Base-by-base conservation (phyloP, 2,329 filamentous ascomycete species). In the Aphanocladium album region DNA sequence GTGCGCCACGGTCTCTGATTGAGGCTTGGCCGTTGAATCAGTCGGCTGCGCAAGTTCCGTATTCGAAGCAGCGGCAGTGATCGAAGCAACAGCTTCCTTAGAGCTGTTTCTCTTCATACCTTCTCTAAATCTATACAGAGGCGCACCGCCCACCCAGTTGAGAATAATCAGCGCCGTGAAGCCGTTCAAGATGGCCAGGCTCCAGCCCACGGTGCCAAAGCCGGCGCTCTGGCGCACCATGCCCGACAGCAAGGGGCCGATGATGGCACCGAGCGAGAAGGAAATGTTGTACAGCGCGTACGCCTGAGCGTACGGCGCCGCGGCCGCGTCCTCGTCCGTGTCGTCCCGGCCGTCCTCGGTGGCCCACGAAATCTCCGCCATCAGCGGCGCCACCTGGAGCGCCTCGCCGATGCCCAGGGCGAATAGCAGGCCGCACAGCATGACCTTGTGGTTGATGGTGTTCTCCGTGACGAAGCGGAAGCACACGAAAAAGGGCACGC, bases 201-300 rank as follows among this genome's bases (percentile, higher is more conserved):
- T 66, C 72, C 70, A 73, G 25, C 70, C 71, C 25, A 74, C 67
- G 16, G 72, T 66, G n/a, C 64, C 63, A 69, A 71, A 74, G 27
- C 71, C 72, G 25, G 67, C 66, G 27, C 49, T 66, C 25, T 74
- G 65, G n/a, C 70, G 66, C 21, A 74, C 69, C 62, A 74, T 65
- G 6, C 73, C 73, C 16, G 72, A 71, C 63, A 74, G 63, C 11
- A 74, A 66, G 6, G 73, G 73, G 1, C 73, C 73, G 17, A 69
- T 45, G 35, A 74, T 57, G 19, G 71, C 67, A 2, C 73, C 73
- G 5, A 65, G 69, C 3, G 72, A 71, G 57, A 68, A 74, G 8
- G 73, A 70, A 61, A 74, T 68, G 52, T 73, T 75, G 60, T 73
- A 74, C 39, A 74, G 61, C 3, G 71, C 72, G 54, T 74, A 74